Evolutionary conservation across 2,329 filamentous ascomycete genomes (phyloP).

Genomic region (Xylariaceae sp.): DNA sequence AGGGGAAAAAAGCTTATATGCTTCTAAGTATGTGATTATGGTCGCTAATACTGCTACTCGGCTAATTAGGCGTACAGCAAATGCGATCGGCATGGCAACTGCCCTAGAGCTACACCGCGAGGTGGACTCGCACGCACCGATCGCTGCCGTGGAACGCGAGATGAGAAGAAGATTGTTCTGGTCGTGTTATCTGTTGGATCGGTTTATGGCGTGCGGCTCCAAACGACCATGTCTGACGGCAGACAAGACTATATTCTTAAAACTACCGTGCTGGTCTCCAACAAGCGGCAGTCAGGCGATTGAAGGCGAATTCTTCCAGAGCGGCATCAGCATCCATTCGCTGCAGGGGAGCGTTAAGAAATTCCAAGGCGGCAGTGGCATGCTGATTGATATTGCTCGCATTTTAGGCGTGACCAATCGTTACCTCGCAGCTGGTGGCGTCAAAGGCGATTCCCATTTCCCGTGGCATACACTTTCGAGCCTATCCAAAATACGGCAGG

Average conservation of each 20-base stretch:
- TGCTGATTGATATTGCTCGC: slow-evolving; percentile 81
- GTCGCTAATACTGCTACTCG: background rate
- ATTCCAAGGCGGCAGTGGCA: slow-evolving; percentile 70
- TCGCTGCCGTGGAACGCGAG: slow-evolving; percentile 69
- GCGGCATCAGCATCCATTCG: slow-evolving; percentile 73
- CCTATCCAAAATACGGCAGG: slow-evolving; percentile 80
- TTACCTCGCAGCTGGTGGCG: slow-evolving; percentile 80
- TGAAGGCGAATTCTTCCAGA: slow-evolving; percentile 79
- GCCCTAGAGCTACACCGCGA: slow-evolving; percentile 80
- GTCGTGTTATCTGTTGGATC: slow-evolving; percentile 83
- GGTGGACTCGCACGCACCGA: slow-evolving; percentile 58
- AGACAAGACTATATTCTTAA: slow-evolving; percentile 72
- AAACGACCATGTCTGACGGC: slow-evolving; percentile 77
- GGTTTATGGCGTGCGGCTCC: slow-evolving; percentile 79
- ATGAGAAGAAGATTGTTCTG: slow-evolving; percentile 79
- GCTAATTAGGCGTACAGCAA: slow-evolving; percentile 52
- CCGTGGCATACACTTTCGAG: slow-evolving; percentile 87
- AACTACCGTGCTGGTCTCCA: slow-evolving; percentile 72
- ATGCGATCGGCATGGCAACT: slow-evolving; percentile 77
- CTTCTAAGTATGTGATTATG: slow-evolving; percentile 59
- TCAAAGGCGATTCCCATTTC: slow-evolving; percentile 87
- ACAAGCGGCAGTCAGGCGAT: slow-evolving; percentile 59
- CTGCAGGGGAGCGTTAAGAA: slow-evolving; percentile 66
- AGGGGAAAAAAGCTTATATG: slow-evolving; percentile 86
- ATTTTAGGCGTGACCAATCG: slow-evolving; percentile 80